phyloP scores from a whole-genome alignment of 371 early-diverging fungal species.

The Vittaforma corneae region DNA sequence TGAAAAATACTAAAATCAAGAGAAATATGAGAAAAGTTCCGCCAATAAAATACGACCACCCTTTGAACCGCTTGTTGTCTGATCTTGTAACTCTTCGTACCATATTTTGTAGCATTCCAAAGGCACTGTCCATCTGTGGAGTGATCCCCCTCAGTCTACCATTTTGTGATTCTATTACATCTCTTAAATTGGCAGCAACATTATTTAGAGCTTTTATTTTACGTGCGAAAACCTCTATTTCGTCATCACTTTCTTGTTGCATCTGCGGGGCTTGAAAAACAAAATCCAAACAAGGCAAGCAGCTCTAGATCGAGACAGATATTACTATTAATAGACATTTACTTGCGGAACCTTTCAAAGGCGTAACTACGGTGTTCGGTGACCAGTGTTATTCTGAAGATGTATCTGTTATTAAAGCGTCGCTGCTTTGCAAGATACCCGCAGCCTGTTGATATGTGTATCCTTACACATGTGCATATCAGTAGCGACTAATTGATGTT shows the following conservation, averaged over 20 bases:
- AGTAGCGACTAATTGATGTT: too few species aligned
- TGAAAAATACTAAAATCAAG: neutral
- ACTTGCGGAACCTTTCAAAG: too few species aligned
- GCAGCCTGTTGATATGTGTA: too few species aligned
- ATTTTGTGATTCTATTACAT: neutral
- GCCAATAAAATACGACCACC: neutral
- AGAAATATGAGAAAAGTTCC: slow-evolving; percentile 1
- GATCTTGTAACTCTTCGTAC: neutral
- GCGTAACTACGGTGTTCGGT: too few species aligned
- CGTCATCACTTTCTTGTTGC: slow-evolving; percentile 3
- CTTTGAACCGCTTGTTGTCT: neutral
- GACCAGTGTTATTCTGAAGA: neutral
- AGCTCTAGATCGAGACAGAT: too few species aligned
- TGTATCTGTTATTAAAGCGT: neutral
- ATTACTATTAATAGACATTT: too few species aligned
- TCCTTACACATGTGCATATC: too few species aligned
- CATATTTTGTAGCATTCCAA: neutral
- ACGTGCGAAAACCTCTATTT: neutral
- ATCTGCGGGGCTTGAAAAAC: too few species aligned
- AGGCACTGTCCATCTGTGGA: neutral
- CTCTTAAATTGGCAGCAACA: neutral
- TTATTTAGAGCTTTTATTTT: slow-evolving; percentile 1
- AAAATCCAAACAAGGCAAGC: too few species aligned
- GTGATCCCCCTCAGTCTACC: neutral
- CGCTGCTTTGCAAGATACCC: too few species aligned